phyloP scores from a whole-genome alignment of 305 asterid genomes.

The Fraxinus xanthoxyloides region DNA sequence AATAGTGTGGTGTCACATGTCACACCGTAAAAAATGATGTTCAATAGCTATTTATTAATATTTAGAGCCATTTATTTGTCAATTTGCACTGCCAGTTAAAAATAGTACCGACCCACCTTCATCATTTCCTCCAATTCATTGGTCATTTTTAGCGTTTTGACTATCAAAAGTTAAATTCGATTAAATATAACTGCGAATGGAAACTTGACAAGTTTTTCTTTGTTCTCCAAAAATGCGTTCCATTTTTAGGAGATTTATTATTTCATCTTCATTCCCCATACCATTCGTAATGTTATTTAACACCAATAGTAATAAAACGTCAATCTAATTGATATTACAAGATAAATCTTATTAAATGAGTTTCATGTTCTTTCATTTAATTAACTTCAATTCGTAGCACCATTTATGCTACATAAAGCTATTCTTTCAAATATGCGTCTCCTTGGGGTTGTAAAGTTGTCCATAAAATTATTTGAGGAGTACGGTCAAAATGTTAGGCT shows the following conservation, averaged over 20 bases:
- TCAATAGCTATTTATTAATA: background rate
- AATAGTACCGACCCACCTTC: constrained; percentile 14
- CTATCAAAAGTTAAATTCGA: background rate
- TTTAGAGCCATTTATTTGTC: constrained; percentile 3
- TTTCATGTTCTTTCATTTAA: background rate
- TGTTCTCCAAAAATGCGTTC: too few relatives aligned
- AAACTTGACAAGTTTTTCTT: too few relatives aligned
- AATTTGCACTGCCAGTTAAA: constrained; percentile 9
- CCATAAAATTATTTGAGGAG: background rate
- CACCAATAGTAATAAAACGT: too few relatives aligned
- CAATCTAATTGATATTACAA: too few relatives aligned
- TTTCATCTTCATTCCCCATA: too few relatives aligned
- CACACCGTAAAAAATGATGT: too few relatives aligned
- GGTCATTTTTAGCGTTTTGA: background rate
- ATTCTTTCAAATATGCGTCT: background rate
- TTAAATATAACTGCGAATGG: too few relatives aligned
- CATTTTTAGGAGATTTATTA: too few relatives aligned
- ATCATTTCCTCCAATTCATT: background rate
- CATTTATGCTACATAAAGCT: background rate
- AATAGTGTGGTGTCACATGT: too few relatives aligned
- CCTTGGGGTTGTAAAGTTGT: background rate
- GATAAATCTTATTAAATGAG: background rate
- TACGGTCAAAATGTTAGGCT: background rate
- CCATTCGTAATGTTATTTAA: too few relatives aligned
- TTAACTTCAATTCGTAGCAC: background rate